Conservation (phyloP, 805 yeast genomes). For the Metschnikowia gelsemii region DNA sequence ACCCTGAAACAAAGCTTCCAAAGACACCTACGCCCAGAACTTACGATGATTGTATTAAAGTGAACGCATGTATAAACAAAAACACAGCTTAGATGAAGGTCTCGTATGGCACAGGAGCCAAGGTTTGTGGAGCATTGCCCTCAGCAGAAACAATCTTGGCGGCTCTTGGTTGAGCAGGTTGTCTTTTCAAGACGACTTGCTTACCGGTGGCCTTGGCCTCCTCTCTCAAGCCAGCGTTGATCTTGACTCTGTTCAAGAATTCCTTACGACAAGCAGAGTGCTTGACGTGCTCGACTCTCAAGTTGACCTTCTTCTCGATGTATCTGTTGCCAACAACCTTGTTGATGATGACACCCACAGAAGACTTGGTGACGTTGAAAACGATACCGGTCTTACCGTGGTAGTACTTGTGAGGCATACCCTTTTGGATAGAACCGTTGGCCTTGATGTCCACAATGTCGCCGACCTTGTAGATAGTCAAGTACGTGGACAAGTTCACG, state of each 20-base stretch:
- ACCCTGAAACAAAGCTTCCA: not conserved
- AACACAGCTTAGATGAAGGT: constrained; percentile 88
- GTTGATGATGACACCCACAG: constrained; percentile 98
- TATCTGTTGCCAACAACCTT: constrained; percentile 99
- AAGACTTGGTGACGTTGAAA: constrained; percentile 97
- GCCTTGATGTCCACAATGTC: constrained; percentile 99
- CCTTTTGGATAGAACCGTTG: constrained; percentile 98
- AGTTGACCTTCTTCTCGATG: constrained; percentile 97
- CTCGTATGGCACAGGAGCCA: constrained; percentile 99
- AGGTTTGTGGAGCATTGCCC: constrained; percentile 88
- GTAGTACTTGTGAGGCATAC: constrained; percentile 99
- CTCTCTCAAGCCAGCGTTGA: constrained; percentile 87
- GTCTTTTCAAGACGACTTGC: constrained; percentile 92
- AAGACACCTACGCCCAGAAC: not conserved
- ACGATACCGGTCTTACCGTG: constrained; percentile 99
- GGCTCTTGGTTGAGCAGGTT: constrained; percentile 97
- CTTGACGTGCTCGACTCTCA: constrained; percentile 98
- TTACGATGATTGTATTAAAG: constrained; percentile 11
- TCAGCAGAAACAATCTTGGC: constrained; percentile 80
- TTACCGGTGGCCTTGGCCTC: constrained; percentile 96
- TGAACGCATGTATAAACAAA: too few species aligned
- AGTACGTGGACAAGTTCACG: constrained; percentile 92
- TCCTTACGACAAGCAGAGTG: constrained; percentile 99
- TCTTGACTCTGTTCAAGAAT: constrained; percentile 97
- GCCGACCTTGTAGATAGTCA: constrained; percentile 97